Conservation (phyloP, 192 early-diverging fungal genomes). For the Backusella westeae region DNA sequence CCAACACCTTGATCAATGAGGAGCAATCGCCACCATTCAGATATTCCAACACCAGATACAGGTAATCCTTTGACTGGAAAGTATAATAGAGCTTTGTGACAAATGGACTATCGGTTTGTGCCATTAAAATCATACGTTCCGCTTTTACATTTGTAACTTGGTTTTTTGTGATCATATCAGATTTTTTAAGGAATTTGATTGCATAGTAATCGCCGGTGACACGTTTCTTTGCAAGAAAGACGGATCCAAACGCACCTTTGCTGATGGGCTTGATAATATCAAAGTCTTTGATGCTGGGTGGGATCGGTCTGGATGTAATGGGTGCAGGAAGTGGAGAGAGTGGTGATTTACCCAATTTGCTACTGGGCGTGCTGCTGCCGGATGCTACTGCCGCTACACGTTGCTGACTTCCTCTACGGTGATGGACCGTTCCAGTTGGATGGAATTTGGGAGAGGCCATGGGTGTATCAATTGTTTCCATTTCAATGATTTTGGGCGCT, state of each 20-base stretch:
- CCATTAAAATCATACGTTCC: constrained; percentile 84
- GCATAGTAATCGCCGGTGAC: constrained; percentile 85
- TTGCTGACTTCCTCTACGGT: neutral
- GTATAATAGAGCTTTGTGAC: constrained; percentile 83
- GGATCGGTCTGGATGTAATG: constrained; percentile 43
- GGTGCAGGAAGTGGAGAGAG: constrained; percentile 29
- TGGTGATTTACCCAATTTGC: constrained; percentile 20
- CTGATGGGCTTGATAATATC: constrained; percentile 90
- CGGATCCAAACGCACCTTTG: constrained; percentile 88
- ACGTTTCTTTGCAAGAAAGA: constrained; percentile 82
- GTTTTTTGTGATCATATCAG: constrained; percentile 91
- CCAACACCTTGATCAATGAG: constrained; percentile 74
- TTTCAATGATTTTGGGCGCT: constrained; percentile 28
- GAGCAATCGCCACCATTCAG: constrained; percentile 88
- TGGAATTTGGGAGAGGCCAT: constrained; percentile 27
- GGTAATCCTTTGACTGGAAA: constrained; percentile 81
- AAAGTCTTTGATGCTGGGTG: constrained; percentile 83
- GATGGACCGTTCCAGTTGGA: neutral
- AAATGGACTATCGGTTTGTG: constrained; percentile 80
- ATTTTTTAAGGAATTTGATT: constrained; percentile 83
- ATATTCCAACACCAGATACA: constrained; percentile 89
- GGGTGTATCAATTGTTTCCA: constrained; percentile 40
- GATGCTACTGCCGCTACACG: neutral
- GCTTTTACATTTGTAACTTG: constrained; percentile 90
- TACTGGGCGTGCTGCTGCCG: constrained; percentile 17